Evolutionary conservation across 495 filamentous ascomycete genomes (phyloP), one percentile per base, ranked within the genome.

Genomic region (Annulohypoxylon nitens): DNA sequence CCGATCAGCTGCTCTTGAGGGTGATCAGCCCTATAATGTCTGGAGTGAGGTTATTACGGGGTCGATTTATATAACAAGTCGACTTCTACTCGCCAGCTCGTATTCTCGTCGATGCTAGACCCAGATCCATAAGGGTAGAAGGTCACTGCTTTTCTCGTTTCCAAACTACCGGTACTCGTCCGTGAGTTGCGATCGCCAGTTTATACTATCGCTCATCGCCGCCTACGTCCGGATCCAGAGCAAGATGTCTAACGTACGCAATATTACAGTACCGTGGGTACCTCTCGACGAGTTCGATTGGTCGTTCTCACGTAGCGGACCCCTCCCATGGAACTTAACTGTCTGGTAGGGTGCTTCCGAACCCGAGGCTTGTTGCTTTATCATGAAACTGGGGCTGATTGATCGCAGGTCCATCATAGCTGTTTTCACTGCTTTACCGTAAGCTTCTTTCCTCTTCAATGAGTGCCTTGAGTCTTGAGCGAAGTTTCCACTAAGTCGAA

Each of bases 341-440:
- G 68, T 70, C 39, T 70, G 61, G 68, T 70, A 65, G 23, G 58
- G 36, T 36, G 58, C 16, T 25, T 37, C 33, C 57, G 25, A 20
- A 41, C 11, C 66, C 57, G 33, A 33, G 16, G 12, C n/a, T 6
- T n/a, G 12, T 16, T 33, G 9, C 23, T 30, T 50, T 6, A 53
- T 55, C 30, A 8, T 18, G 14, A 45, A n/a, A 6, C 51, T 25
- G 41, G 16, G 10, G 53, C 51, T 64, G 41, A 70, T 33, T 20
- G 11, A 47, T 45, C 43, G 11, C 25, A 70, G 68, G 68, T 61
- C 57, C 41, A 57, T 76, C 73, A 87, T 82, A 45, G 74, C 75
- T n/a, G 76, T 69, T 58, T 79, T 83, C 62, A 70, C 80, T 26
- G 76, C 75, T 7, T 66, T 86, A 14, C 76, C 83, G 4, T 47